These are phyloP conservation scores for Apiospora phragmitis DNA, from an alignment of 2,329 filamentous ascomycete species.

Conservation along the genomic window DNA sequence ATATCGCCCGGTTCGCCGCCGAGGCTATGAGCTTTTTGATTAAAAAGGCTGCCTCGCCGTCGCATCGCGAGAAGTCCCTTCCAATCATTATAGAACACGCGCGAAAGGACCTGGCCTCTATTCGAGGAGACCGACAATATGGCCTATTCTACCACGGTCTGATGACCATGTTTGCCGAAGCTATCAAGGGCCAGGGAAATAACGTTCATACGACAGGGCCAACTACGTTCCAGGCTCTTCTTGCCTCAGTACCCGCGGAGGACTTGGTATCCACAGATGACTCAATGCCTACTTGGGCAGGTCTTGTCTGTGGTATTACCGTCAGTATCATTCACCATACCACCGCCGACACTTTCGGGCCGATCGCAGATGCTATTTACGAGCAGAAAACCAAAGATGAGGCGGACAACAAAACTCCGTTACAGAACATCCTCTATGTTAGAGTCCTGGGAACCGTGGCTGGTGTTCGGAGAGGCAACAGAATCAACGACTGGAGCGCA, in stretches of 20 bases:
- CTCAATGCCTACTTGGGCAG: slow-evolving; percentile 49
- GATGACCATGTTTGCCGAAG: slow-evolving; percentile 90
- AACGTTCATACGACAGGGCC: slow-evolving; percentile 61
- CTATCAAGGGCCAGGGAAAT: slow-evolving; percentile 64
- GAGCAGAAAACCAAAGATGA: slow-evolving; percentile 46
- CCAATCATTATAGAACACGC: slow-evolving; percentile 70
- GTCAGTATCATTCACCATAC: slow-evolving; percentile 84
- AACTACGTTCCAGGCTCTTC: slow-evolving; percentile 51
- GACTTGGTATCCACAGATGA: slow-evolving; percentile 49
- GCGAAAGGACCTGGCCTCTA: slow-evolving; percentile 63
- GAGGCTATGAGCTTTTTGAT: slow-evolving; percentile 94
- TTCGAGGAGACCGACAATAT: slow-evolving; percentile 56
- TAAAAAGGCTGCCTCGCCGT: slow-evolving; percentile 79
- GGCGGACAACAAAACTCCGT: slow-evolving; percentile 32
- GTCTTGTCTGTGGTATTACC: slow-evolving; percentile 73
- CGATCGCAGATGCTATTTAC: slow-evolving; percentile 64
- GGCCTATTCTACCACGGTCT: slow-evolving; percentile 80
- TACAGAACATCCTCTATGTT: slow-evolving; percentile 49
- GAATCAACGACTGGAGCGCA: slow-evolving; percentile 71
- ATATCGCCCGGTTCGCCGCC: slow-evolving; percentile 89
- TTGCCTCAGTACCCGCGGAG: slow-evolving; percentile 51
- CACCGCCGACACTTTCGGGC: slow-evolving; percentile 69
- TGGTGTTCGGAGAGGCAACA: slow-evolving; percentile 79
- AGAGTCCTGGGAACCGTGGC: slow-evolving; percentile 67
- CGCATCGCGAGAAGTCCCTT: slow-evolving; percentile 74